Base-by-base conservation (phyloP, 345 rosid species). In the Linum usitatissimum region DNA sequence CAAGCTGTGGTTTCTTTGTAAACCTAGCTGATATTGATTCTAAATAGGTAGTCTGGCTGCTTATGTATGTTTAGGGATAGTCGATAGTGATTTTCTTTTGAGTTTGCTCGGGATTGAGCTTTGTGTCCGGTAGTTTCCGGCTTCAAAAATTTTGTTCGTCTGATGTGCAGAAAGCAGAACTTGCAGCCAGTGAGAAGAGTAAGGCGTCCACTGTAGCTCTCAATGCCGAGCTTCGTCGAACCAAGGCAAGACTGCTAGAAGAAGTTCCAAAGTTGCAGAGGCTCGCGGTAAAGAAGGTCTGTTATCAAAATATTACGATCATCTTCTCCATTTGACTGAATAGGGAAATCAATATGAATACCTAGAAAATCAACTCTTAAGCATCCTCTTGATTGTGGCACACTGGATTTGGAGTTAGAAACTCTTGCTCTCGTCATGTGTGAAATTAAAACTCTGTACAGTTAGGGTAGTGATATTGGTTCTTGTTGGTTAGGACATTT, bases 201-300 rank as follows among this genome's bases (percentile, higher is more conserved):
- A 85, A 84, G 72, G 99, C 95, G 57, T 76, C 99, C 64, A 87
- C 82, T 17, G 99, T 94, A 64, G 96, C 96, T 48, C 59, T 94
- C 79, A 90, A 94, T 59, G 99, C 95, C 53, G 99, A 94, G 86
- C 83, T 94, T 64, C 99, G 99, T 49, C 70, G 99, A 45, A 86
- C 90, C 15, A 94, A 94, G 76, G 97, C 95, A 30, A 78, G 89
- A 59, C 80, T 94, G 74, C 78, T 79, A 0, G 99, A 90, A 80
- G 99, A 90, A 67, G 88, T 88, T 70, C 95, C 95, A 2, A 86
- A 88, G 75, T 76, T 94, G 82, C 97, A 88, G 83, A 86, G 88
- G 77, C 78, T 90, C 83, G 97, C 97, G 40, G 70, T 94, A 48
- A 94, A 88, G 73, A 83, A 82, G 97, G 97, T 55, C 12, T 18